These are phyloP conservation scores for Fusarium sp. DNA, from an alignment of 2,329 filamentous ascomycete genomes.

Conservation along the genomic window DNA sequence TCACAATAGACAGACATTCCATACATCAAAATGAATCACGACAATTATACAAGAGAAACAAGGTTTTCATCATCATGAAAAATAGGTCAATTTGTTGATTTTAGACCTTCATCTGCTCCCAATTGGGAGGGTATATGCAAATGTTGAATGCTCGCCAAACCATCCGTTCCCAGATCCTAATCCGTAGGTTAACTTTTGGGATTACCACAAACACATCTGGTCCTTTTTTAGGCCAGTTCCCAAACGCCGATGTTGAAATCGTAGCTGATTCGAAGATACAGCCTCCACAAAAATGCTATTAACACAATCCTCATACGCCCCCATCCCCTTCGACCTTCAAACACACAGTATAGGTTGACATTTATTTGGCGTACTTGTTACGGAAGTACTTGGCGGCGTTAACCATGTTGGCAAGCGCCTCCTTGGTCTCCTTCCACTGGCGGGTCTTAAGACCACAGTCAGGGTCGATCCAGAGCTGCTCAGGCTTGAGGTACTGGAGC, in stretches of 20 bases:
- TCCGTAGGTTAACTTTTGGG: constrained; percentile 56
- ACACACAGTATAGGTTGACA: constrained; percentile 39
- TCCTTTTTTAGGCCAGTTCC: constrained; percentile 55
- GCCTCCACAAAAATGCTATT: constrained; percentile 53
- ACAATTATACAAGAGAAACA: not conserved
- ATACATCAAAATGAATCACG: not conserved
- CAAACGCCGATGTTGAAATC: constrained; percentile 74
- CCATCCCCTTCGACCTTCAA: constrained; percentile 39
- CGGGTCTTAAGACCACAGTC: constrained; percentile 99
- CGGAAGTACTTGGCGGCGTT: constrained; percentile 98
- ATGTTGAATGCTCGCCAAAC: constrained; percentile 59
- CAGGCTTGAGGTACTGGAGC: constrained; percentile 95
- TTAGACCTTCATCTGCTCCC: constrained; percentile 50
- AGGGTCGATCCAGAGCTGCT: constrained; percentile 99
- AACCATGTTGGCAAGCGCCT: constrained; percentile 95
- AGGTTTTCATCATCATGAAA: constrained; percentile 46
- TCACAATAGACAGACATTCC: not conserved
- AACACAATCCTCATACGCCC: constrained; percentile 50
- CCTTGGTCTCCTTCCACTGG: constrained; percentile 99
- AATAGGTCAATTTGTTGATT: constrained; percentile 51
- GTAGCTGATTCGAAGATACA: constrained; percentile 61
- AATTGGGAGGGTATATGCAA: constrained; percentile 56
- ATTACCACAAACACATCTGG: constrained; percentile 55
- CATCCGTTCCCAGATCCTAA: constrained; percentile 51
- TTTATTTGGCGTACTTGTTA: constrained; percentile 81